Percentiles rank a stretch among this genome's conserved stretches.
These are phyloP conservation scores for Yamagishiella unicocca DNA, from an alignment of 139 green algal genomes.

Conservation along the genomic window DNA sequence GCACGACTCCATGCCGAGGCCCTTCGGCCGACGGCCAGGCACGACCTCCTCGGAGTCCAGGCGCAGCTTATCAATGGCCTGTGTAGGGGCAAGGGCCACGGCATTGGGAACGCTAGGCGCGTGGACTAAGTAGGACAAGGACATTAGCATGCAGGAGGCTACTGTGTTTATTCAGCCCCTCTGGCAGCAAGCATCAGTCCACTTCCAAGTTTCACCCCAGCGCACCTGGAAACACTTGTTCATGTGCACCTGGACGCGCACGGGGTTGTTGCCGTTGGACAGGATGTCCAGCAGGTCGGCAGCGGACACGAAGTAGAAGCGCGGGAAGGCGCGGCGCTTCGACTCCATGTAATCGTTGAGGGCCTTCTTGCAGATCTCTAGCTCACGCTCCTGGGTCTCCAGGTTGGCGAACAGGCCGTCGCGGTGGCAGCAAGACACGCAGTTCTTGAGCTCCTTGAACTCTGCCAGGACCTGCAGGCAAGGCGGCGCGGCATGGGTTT, in stretches of 20 bases:
- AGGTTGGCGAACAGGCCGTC: constrained; percentile 84
- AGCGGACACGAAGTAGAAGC: constrained; percentile 91
- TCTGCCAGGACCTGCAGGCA: constrained; percentile 43
- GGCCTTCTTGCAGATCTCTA: constrained; percentile 87
- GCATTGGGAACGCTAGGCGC: too few species aligned
- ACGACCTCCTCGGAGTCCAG: constrained; percentile 77
- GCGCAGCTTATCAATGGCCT: constrained; percentile 89
- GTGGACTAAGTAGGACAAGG: too few species aligned
- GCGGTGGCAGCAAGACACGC: constrained; percentile 79
- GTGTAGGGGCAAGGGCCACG: too few species aligned
- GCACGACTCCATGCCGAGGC: constrained; percentile 87
- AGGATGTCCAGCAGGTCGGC: constrained; percentile 89
- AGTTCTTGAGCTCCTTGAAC: constrained; percentile 82
- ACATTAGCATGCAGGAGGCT: too few species aligned
- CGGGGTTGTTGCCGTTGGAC: constrained; percentile 87
- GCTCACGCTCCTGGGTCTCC: constrained; percentile 80
- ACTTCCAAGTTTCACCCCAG: too few species aligned
- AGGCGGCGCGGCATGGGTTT: not conserved
- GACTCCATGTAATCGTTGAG: constrained; percentile 89
- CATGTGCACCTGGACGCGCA: constrained; percentile 88
- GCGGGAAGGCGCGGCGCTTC: constrained; percentile 85
- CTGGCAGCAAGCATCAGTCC: too few species aligned
- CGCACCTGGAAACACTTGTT: constrained; percentile 89
- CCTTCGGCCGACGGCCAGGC: constrained; percentile 73
- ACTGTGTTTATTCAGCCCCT: too few species aligned